Base-by-base conservation (phyloP, 2,329 filamentous ascomycete genomes). In the Fusarium zealandicum region DNA sequence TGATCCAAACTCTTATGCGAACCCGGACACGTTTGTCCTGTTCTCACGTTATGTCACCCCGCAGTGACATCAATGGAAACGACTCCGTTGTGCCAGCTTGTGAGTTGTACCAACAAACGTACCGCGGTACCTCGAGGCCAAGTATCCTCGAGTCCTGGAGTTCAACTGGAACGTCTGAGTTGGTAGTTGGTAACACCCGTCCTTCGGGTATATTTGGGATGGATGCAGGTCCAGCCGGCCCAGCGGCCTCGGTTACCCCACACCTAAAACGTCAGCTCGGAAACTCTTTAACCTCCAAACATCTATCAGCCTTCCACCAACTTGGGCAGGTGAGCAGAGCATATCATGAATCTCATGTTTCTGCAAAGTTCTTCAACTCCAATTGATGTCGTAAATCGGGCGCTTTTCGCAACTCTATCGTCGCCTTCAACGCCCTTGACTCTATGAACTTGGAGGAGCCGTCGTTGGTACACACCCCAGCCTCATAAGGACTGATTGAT, bases 401-500 rank as follows among this genome's bases (percentile, higher is more conserved):
- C 13, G 32, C 18, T 1, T 22, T 30, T n/a, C n/a, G 20, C 32
- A 43, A 31, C 28, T 40, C 37, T 37, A 43, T n/a, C 36, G 25
- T 36, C 33, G n/a, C 35, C n/a, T 11, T 16, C 9, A 11, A 18
- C n/a, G 10, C n/a, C 20, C 33, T 41, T 27, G 17, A 42, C 32
- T 39, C 12, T 28, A 17, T 13, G 28, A 31, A 43, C 35, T 51
- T 31, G 14, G 33, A 32, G 54, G 54, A 54, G 49, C 58, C 33
- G 51, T 58, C 49, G 30, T 33, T 27, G 37, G 30, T 11, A 37
- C 37, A 39, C 47, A 44, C 46, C 46, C 37, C 41, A 46, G 31
- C 35, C 20, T 25, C 40, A 39, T 54, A 61, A 61, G 54, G 58
- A 59, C 58, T 54, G 49, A 61, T 51, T 62, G 36, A 44, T 49